Percentiles rank a stretch among this genome's conserved stretches.
phyloP scores from a whole-genome alignment of 768 basidiomycete genomes.

The Mycena indigotica region DNA sequence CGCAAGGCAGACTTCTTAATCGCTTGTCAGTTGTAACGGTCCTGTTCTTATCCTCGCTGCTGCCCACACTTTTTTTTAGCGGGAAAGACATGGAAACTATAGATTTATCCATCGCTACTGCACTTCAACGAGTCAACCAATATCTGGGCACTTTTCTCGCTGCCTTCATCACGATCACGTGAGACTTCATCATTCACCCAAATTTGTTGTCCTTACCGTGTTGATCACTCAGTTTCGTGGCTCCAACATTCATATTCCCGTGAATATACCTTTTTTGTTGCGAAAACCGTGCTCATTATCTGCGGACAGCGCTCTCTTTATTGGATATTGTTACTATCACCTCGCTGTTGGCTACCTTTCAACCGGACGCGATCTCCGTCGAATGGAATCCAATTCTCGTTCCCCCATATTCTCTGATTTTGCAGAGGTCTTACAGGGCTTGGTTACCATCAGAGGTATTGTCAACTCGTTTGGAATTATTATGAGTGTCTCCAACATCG shows the following conservation, averaged over 20 bases:
- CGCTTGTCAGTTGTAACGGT: constrained; percentile 50
- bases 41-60: not conserved
- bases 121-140: constrained; percentile 75
- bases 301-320: constrained; percentile 47
- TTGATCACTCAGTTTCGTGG: constrained; percentile 52
- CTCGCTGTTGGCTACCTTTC: constrained; percentile 74
- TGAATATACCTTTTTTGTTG: not conserved
- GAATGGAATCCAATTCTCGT: constrained; percentile 88
- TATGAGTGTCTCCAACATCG: not conserved
- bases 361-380: constrained; percentile 80
- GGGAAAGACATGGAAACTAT: constrained; percentile 78
- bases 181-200: constrained; percentile 28
- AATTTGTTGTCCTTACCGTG: too few species aligned
- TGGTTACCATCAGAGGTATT: constrained; percentile 80
- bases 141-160: constrained; percentile 78
- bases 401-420: constrained; percentile 86
- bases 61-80: not conserved
- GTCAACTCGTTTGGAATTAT: not conserved
- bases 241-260: constrained; percentile 83
- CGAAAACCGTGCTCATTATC: too few species aligned
- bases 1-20: constrained; percentile 84
- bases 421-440: constrained; percentile 80
- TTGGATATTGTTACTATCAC: constrained; percentile 73
- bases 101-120: constrained; percentile 68
- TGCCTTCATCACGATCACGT: constrained; percentile 73